Conservation (phyloP, 176 grass and related monocot species). For the Triticum timopheevii region DNA sequence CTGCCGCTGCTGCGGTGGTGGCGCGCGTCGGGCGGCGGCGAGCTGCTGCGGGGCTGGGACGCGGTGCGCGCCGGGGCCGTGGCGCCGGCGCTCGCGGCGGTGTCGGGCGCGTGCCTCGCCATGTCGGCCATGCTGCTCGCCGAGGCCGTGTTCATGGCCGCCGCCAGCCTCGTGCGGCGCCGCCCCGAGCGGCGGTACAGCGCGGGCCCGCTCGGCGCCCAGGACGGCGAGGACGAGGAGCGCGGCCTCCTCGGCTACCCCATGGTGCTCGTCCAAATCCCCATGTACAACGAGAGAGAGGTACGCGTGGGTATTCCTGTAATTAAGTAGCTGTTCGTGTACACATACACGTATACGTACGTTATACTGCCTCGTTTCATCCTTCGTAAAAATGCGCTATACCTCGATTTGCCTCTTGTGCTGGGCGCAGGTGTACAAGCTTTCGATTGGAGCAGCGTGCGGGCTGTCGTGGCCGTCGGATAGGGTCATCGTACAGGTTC, state of each 20-base stretch:
- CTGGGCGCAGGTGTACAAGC: slow-evolving; percentile 75
- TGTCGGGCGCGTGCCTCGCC: slow-evolving; percentile 41
- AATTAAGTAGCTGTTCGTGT: neutral
- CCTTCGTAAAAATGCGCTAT: neutral
- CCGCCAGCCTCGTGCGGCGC: slow-evolving; percentile 46
- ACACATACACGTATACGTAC: neutral
- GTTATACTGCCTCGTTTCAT: neutral
- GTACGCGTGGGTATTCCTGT: slow-evolving; percentile 28
- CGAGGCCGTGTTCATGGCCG: slow-evolving; percentile 69
- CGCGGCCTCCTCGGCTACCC: slow-evolving; percentile 45
- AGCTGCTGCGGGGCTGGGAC: slow-evolving; percentile 27
- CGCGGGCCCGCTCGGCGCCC: slow-evolving; percentile 38
- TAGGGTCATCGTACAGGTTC: slow-evolving; percentile 80
- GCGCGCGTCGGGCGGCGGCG: neutral
- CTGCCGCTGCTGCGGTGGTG: neutral
- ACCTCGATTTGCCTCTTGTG: neutral
- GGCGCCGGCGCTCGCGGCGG: slow-evolving; percentile 60
- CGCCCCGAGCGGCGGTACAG: slow-evolving; percentile 49
- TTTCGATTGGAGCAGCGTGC: slow-evolving; percentile 84
- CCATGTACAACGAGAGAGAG: slow-evolving; percentile 98
- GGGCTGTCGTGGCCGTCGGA: slow-evolving; percentile 85
- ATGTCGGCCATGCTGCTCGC: slow-evolving; percentile 77
- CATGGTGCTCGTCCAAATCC: slow-evolving; percentile 97
- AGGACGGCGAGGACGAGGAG: neutral
- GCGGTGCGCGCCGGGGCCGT: slow-evolving; percentile 49